Percentiles rank a stretch among this genome's conserved stretches.
phyloP scores from a whole-genome alignment of 345 rosid genomes.

The Aurinia saxatilis region DNA sequence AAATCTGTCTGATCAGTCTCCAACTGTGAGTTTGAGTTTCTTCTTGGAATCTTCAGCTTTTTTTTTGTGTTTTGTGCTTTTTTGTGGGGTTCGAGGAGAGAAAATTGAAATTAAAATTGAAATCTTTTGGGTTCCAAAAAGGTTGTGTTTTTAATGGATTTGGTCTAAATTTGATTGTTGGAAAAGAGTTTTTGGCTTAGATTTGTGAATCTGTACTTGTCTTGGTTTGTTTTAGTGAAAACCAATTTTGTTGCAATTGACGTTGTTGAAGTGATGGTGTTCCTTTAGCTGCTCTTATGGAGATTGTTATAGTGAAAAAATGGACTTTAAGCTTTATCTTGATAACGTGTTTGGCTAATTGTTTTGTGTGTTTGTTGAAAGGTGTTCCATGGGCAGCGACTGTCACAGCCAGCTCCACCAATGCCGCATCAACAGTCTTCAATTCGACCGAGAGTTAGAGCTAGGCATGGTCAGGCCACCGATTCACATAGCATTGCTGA shows the following conservation, averaged over 20 bases:
- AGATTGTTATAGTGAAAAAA: not conserved
- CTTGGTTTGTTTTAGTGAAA: not conserved
- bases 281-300: no score
- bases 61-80: constrained; percentile 11
- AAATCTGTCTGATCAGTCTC: constrained; percentile 21
- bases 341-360: not conserved
- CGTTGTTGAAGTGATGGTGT: no score
- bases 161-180: not conserved
- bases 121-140: not conserved
- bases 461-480: constrained; percentile 99
- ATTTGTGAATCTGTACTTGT: no score
- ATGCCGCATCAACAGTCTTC: constrained; percentile 78
- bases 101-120: not conserved
- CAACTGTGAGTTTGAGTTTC: constrained; percentile 45
- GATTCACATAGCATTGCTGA: constrained; percentile 99
- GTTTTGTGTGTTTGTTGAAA: constrained; percentile 30
- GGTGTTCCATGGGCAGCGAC: constrained; percentile 93
- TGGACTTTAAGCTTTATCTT: not conserved
- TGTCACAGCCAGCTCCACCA: constrained; percentile 61
- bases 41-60: no score
- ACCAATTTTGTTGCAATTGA: not conserved
- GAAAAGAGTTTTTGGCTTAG: no score
- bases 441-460: constrained; percentile 95
- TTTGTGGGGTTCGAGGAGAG: not conserved
- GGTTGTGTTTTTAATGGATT: not conserved